Evolutionary conservation across 208 protist species (phyloP).

Genomic region (Leishmania amazonensis): DNA sequence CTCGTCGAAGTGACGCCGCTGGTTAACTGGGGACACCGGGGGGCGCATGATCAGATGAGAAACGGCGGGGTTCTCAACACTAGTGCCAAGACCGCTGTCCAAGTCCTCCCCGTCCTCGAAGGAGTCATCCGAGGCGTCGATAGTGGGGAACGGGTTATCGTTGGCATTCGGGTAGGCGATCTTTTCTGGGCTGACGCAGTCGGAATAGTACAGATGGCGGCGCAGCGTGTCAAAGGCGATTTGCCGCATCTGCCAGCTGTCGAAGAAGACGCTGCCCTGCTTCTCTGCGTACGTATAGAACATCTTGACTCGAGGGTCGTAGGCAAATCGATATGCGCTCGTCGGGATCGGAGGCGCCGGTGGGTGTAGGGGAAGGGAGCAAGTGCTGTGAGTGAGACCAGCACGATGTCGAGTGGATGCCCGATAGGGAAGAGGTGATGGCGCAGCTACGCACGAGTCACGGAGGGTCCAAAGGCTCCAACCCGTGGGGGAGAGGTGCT

Average conservation of each 20-base stretch:
- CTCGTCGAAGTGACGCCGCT: constrained; percentile 17
- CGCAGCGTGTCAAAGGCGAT: constrained; percentile 75
- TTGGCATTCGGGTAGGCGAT: constrained; percentile 38
- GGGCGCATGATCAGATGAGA: constrained; percentile 12
- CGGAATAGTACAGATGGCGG: constrained; percentile 68
- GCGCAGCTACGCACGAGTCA: no score
- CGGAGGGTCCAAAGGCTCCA: no score
- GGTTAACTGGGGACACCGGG: constrained; percentile 22
- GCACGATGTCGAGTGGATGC: background rate
- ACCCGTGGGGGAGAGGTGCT: no score
- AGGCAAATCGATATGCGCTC: background rate
- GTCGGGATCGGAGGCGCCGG: background rate
- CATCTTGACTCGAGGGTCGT: constrained; percentile 21
- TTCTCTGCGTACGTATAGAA: constrained; percentile 71
- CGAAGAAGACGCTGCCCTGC: constrained; percentile 45
- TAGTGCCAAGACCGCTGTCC: background rate
- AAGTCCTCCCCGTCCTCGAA: constrained; percentile 6
- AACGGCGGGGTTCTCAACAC: constrained; percentile 4
- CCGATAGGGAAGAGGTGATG: background rate
- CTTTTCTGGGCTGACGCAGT: constrained; percentile 25
- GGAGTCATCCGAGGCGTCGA: constrained; percentile 6
- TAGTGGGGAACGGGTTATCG: constrained; percentile 21
- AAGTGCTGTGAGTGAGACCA: background rate
- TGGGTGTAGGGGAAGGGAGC: background rate
- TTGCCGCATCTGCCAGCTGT: constrained; percentile 65